Percentiles rank a stretch among this genome's conserved stretches.
phyloP scores from a whole-genome alignment of 352 stramenopile species.

The Stephanocyclus meneghinianus region DNA sequence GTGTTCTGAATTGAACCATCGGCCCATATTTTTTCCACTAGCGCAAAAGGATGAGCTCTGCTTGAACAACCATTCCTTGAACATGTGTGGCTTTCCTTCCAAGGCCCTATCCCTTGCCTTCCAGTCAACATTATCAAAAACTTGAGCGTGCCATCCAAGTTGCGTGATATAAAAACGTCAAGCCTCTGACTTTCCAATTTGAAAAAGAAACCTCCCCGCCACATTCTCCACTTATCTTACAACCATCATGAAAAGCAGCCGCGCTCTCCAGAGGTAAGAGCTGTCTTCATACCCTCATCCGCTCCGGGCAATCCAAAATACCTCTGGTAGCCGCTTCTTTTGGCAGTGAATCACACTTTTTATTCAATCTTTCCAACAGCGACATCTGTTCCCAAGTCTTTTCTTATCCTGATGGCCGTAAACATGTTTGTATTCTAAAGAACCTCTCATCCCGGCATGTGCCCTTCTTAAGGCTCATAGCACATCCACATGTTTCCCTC shows the following conservation, averaged over 20 bases:
- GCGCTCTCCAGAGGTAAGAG: not conserved
- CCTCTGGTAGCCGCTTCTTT: not conserved
- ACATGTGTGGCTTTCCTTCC: not conserved
- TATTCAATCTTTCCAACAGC: not conserved
- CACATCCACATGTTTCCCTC: not conserved
- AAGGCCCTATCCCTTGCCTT: not conserved
- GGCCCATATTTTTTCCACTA: not conserved
- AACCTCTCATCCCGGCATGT: not conserved
- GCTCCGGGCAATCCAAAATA: not conserved
- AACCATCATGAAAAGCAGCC: not conserved
- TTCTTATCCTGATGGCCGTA: constrained; percentile 2
- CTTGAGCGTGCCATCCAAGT: not conserved
- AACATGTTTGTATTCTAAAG: constrained; percentile 1
- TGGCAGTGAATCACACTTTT: not conserved
- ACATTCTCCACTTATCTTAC: constrained; percentile 4
- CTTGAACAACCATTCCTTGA: not conserved
- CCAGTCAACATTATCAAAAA: constrained; percentile 4
- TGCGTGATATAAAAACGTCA: not conserved
- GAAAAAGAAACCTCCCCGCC: not conserved
- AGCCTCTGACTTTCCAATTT: not conserved
- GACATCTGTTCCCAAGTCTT: not conserved
- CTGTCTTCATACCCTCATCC: not conserved
- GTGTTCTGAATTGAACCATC: not conserved
- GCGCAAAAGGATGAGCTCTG: not conserved
- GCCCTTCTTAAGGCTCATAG: not conserved